Evolutionary conservation across 495 filamentous ascomycete genomes (phyloP), one percentile per base, ranked within the genome.

Genomic region (Penicillium riverlandense): DNA sequence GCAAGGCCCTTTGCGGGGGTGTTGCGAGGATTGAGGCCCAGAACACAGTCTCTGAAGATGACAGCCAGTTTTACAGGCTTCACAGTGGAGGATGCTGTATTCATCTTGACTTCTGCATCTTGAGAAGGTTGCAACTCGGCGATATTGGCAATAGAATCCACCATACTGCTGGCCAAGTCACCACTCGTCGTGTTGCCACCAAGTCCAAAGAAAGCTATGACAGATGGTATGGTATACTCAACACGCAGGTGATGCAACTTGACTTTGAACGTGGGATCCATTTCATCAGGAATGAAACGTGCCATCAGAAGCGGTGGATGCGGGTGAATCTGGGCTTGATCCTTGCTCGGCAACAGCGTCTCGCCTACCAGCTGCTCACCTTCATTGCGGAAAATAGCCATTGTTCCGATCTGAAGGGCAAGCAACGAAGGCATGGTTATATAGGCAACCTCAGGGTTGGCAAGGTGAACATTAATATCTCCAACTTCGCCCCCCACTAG

Each of bases 231-330:
- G 7, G 80, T 81, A 61, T 99, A 97, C 49, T 99, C 94, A 13
- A 86, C 54, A 41, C 80, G 82, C 10, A 95, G 41, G 48, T 90
- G 86, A 61, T 83, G 82, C 27, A 96, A 60, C 58, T 94, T 94
- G 47, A 96, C 55, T 59, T 90, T 95, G 42, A 95, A 67, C 10
- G 88, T 82, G 0, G 94, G 90, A 44, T 96, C 90, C 67, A 94
- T 86, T 53, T 96, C 94, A 59, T 96, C 90, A 0, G 86, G 86
- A 41, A 99, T 83, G 63, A 92, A 84, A 37, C 94, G 76, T 49
- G 83, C 80, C 82, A 89, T 88, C 27, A 88, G 50, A 59, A 85
- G 79, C 2, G 82, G 79, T 29, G 76, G 50, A 38, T 63, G 57
- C 32, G 56, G 43, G 46, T 56, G 40, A 12, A 42, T 45, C 13